Percentiles rank a stretch among this genome's conserved stretches.
These are phyloP conservation scores for Herpetomonas samuelpessoai DNA, from an alignment of 208 protist species.

Conservation along the genomic window DNA sequence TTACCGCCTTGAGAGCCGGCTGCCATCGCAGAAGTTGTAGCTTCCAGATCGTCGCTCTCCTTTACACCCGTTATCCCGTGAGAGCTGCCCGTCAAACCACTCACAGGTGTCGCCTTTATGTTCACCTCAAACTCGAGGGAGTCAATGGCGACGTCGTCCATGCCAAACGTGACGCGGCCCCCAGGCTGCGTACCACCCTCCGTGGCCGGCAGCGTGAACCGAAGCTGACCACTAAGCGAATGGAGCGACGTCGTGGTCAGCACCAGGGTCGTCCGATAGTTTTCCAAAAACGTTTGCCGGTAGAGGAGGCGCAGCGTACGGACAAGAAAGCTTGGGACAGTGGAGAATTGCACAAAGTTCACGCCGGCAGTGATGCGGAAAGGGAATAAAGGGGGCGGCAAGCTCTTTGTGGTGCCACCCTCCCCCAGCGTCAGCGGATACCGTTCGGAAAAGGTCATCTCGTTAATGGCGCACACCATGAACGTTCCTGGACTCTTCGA, in stretches of 20 bases:
- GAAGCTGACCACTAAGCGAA: constrained; percentile 29
- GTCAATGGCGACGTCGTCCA: constrained; percentile 41
- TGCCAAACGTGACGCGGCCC: constrained; percentile 30
- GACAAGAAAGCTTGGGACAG: constrained; percentile 55
- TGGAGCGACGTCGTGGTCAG: constrained; percentile 23
- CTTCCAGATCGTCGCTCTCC: no score
- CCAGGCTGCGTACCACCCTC: background rate
- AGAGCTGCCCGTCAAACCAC: background rate
- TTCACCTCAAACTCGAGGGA: constrained; percentile 69
- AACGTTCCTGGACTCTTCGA: constrained; percentile 16
- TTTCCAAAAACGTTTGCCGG: constrained; percentile 28
- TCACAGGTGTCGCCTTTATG: background rate
- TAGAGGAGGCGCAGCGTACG: constrained; percentile 47
- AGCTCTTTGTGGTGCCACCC: constrained; percentile 9
- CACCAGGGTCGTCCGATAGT: constrained; percentile 43
- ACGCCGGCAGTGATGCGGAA: constrained; percentile 60
- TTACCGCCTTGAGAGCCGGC: background rate
- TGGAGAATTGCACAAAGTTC: constrained; percentile 67
- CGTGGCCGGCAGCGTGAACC: constrained; percentile 62
- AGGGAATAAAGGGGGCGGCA: constrained; percentile 25
- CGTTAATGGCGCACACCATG: constrained; percentile 72
- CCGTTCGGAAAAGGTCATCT: constrained; percentile 54
- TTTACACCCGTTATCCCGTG: background rate
- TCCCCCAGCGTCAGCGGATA: constrained; percentile 52
- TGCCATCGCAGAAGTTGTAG: background rate